A percentile compares a stretch with the other conserved stretches of the same genome.
These are phyloP conservation scores for Syzygium oleosum DNA, from an alignment of 345 rosid genomes.

Conservation along the genomic window DNA sequence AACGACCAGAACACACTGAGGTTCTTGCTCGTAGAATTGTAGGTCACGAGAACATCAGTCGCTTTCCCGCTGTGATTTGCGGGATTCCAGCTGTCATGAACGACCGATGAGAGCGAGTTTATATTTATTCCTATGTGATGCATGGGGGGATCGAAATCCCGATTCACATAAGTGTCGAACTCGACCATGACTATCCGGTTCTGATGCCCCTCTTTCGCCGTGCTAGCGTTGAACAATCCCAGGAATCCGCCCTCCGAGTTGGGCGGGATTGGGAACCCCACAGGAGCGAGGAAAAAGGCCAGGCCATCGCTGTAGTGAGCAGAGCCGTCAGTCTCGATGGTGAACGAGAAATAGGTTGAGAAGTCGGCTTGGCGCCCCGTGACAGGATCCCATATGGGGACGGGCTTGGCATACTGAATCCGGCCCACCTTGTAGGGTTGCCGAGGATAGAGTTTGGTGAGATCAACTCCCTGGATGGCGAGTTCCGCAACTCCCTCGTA, in stretches of 20 bases:
- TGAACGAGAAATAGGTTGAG: neutral
- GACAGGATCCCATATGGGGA: neutral
- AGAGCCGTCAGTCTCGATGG: neutral
- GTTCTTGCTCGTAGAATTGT: neutral
- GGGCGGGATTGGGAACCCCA: accelerated
- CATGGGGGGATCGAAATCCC: accelerated
- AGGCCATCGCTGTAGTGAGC: accelerated
- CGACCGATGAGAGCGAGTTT: accelerated
- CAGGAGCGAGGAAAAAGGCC: neutral
- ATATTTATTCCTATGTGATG: neutral
- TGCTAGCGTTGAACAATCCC: neutral
- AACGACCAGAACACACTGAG: neutral
- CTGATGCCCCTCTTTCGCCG: neutral
- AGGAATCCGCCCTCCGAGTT: neutral
- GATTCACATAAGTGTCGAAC: neutral
- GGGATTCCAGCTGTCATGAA: neutral
- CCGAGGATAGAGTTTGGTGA: accelerated
- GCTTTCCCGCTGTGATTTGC: neutral
- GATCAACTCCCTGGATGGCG: neutral
- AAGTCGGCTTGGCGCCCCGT: neutral
- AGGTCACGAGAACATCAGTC: neutral
- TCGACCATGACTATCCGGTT: neutral
- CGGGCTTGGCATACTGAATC: neutral
- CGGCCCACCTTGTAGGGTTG: neutral
- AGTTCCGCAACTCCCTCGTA: neutral